Percentiles rank a stretch among this genome's conserved stretches.
phyloP scores from a whole-genome alignment of 2,329 filamentous ascomycete species.

The Alternaria sp. region DNA sequence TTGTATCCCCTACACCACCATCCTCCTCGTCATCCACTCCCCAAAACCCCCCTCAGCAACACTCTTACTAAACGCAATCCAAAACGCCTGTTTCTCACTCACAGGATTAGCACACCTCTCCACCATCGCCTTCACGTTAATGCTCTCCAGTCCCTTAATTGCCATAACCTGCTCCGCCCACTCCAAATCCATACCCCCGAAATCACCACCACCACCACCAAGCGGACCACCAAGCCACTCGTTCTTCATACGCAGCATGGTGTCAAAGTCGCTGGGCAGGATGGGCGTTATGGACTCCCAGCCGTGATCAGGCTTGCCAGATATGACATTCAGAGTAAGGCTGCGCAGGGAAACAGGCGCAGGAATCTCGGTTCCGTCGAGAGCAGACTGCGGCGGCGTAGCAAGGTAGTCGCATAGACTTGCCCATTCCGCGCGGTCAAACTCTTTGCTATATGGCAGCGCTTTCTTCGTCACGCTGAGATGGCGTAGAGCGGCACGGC shows the following conservation, averaged over 20 bases:
- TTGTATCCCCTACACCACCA: conserved; percentile 32
- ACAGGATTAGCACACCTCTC: conserved; percentile 63
- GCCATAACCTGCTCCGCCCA: conserved; percentile 66
- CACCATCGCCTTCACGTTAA: conserved; percentile 64
- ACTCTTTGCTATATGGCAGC: conserved; percentile 63
- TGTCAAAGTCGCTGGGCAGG: conserved; percentile 29
- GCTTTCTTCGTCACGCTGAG: conserved; percentile 66
- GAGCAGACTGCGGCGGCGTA: neutral
- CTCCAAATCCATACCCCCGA: conserved; percentile 54
- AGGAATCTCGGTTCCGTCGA: neutral
- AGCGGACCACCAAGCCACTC: conserved; percentile 33
- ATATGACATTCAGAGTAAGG: conserved; percentile 62
- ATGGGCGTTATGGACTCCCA: conserved; percentile 59
- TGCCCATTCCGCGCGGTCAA: conserved; percentile 65
- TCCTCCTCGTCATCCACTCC: conserved; percentile 59
- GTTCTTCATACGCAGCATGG: conserved; percentile 37
- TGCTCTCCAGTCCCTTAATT: conserved; percentile 59
- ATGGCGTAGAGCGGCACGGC: conserved; percentile 59
- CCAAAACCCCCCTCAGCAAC: conserved; percentile 64
- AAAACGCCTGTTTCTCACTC: conserved; percentile 65
- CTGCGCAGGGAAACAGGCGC: conserved; percentile 18
- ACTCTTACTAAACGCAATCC: conserved; percentile 68
- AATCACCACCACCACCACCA: conserved; percentile 10
- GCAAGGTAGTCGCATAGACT: conserved; percentile 58
- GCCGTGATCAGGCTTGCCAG: conserved; percentile 58